Evolutionary conservation across 768 basidiomycete genomes (phyloP).

Genomic region (Podaxis sp.): DNA sequence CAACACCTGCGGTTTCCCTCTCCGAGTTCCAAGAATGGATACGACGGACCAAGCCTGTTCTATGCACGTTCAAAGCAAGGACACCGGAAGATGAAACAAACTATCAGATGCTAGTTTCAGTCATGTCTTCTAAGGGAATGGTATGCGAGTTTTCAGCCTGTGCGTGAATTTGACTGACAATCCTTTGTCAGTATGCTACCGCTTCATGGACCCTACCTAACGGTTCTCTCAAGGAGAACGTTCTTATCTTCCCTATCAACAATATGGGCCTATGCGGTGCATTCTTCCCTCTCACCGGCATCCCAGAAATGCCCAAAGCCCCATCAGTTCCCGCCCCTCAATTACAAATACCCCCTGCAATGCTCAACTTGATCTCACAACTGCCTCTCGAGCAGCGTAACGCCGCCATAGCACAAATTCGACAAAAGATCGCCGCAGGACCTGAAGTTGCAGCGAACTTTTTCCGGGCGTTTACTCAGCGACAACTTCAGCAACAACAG

Average conservation of each 20-base stretch:
- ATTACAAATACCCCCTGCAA: slow-evolving; percentile 17
- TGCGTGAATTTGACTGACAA: not conserved
- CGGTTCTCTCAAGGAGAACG: slow-evolving; percentile 42
- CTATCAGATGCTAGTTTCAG: slow-evolving; percentile 39
- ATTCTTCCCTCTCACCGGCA: slow-evolving; percentile 49
- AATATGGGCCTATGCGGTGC: slow-evolving; percentile 39
- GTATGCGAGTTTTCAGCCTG: slow-evolving; percentile 34
- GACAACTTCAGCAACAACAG: slow-evolving; percentile 27
- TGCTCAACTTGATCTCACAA: slow-evolving; percentile 22
- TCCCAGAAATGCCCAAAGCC: slow-evolving; percentile 49
- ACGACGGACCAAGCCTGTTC: slow-evolving; percentile 34
- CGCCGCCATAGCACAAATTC: slow-evolving; percentile 20
- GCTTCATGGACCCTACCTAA: slow-evolving; percentile 48
- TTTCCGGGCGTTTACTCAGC: slow-evolving; percentile 18
- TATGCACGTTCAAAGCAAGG: slow-evolving; percentile 42
- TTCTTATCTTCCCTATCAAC: slow-evolving; percentile 45
- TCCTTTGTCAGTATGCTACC: slow-evolving; percentile 42
- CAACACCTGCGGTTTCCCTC: slow-evolving; percentile 38
- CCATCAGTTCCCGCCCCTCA: slow-evolving; percentile 3
- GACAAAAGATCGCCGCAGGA: slow-evolving; percentile 13
- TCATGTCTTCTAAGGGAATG: slow-evolving; percentile 42
- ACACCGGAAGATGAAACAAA: slow-evolving; percentile 28
- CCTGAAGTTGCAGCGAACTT: slow-evolving; percentile 7
- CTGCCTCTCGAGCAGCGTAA: slow-evolving; percentile 28
- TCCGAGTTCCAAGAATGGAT: slow-evolving; percentile 50